Conservation (phyloP, 2,329 filamentous ascomycete genomes). For the Stemphylium lycopersici region DNA sequence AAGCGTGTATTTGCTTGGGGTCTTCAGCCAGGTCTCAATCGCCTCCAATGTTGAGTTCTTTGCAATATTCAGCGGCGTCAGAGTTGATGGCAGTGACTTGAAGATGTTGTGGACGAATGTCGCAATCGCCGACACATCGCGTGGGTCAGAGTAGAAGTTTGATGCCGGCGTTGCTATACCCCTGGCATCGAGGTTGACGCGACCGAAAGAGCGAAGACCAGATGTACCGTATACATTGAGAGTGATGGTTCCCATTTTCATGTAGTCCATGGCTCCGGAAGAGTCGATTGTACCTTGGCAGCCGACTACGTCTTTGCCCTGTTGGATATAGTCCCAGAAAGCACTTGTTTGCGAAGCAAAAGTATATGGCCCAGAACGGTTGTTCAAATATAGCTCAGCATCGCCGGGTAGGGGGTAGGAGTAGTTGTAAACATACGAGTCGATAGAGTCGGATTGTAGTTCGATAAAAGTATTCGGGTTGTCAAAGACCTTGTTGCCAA, state of each 20-base stretch:
- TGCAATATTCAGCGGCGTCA: constrained; percentile 58
- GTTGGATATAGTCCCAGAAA: constrained; percentile 59
- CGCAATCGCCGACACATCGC: constrained; percentile 57
- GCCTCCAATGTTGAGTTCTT: constrained; percentile 55
- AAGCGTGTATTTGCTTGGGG: constrained; percentile 54
- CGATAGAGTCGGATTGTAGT: constrained; percentile 50
- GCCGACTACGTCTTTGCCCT: constrained; percentile 53
- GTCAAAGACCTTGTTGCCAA: constrained; percentile 61
- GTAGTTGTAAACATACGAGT: constrained; percentile 59
- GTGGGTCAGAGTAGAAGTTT: constrained; percentile 55
- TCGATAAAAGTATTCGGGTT: constrained; percentile 64
- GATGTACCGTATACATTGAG: constrained; percentile 65
- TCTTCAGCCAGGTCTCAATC: constrained; percentile 59
- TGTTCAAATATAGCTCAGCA: constrained; percentile 54
- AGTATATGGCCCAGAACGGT: constrained; percentile 59
- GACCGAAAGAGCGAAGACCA: constrained; percentile 57
- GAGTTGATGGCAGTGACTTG: constrained; percentile 50
- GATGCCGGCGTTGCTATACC: constrained; percentile 52
- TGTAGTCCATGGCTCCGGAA: constrained; percentile 52
- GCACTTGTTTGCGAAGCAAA: constrained; percentile 60
- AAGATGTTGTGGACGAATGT: constrained; percentile 60
- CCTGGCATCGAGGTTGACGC: constrained; percentile 54
- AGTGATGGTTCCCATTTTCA: constrained; percentile 56
- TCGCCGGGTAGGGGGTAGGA: constrained; percentile 52
- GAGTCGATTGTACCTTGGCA: constrained; percentile 62